Base-by-base conservation (phyloP, 331 rosid species). In the Cydonia oblonga region DNA sequence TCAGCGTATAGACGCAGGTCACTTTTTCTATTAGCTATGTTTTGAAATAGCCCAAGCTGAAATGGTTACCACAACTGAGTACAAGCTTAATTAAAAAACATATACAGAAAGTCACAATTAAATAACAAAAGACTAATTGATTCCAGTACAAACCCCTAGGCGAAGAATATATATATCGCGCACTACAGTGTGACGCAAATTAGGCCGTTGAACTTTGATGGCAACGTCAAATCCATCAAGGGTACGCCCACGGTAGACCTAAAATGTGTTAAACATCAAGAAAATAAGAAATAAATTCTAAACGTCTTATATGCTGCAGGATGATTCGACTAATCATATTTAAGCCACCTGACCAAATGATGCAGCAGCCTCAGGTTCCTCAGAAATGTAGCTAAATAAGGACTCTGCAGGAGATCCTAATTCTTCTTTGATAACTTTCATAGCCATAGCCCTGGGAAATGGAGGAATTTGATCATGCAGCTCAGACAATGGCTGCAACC, bases 151-250 rank as follows among this genome's bases (percentile, higher is more conserved):
- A 66, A 93, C 98, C 97, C 97, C 98, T 62, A 93, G 95, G 81
- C 96, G 95, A 75, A 93, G 97, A 78, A 93, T 93, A 86, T 89
- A 91, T 81, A 89, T 81, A 81, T 93, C 98, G 64, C 98, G 95
- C 81, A 91, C 95, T 67, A 91, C 96, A 78, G 89, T 86, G 77
- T 93, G 98, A 61, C 24, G 91, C 92, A 93, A 73, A 78, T 87
- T 69, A 76, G 97, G 98, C 72, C 98, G 98, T 84, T 91, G 97
- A 78, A 93, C 97, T 84, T 90, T 93, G 53, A 93, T 88, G 28
- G 98, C 98, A 72, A 91, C 97, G 74, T 69, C 63, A 64, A 69
- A 77, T 64, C 96, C 98, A 70, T 90, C 96, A 46, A 67, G 84
- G 18, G 92, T 91, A 68, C 78, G 83, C 32, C 90, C 96, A 78